A percentile compares a stretch with the other conserved stretches of the same genome.
phyloP scores from a whole-genome alignment of 208 protist species.

The Wallacemonas collosoma region DNA sequence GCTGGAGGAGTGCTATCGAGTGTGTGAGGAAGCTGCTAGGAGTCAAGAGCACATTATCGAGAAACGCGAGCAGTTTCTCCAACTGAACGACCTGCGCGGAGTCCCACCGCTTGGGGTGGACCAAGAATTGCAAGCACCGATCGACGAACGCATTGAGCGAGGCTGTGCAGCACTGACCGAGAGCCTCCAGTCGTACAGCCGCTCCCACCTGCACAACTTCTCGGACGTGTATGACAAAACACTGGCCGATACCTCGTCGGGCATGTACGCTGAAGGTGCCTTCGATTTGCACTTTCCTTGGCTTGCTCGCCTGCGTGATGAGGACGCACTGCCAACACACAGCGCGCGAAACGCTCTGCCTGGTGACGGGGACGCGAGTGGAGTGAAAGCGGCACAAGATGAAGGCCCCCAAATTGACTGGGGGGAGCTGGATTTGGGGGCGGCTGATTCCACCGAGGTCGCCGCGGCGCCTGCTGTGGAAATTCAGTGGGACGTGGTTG shows the following conservation, averaged over 20 bases:
- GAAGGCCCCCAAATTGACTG: conserved; percentile 61
- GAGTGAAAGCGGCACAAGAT: conserved; percentile 8
- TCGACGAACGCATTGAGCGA: conserved; percentile 41
- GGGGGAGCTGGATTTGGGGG: conserved; percentile 40
- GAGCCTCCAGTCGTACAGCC: conserved; percentile 34
- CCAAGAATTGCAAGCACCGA: conserved; percentile 24
- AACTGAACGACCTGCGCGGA: conserved; percentile 38
- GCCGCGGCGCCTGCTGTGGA: conserved; percentile 18
- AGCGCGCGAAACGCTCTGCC: background rate
- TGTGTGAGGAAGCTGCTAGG: conserved; percentile 54
- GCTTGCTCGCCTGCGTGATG: conserved; percentile 39
- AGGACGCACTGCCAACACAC: conserved; percentile 9
- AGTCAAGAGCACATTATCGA: conserved; percentile 32
- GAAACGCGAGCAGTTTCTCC: conserved; percentile 35
- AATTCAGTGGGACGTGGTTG: conserved; percentile 35
- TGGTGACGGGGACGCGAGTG: background rate
- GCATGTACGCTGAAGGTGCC: conserved; percentile 27
- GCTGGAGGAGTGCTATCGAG: conserved; percentile 59
- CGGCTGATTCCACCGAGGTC: conserved; percentile 2
- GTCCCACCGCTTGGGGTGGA: conserved; percentile 11
- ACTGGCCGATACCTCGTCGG: conserved; percentile 30
- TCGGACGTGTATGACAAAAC: conserved; percentile 40
- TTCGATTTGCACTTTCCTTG: conserved; percentile 70
- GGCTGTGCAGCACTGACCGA: conserved; percentile 30
- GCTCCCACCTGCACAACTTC: conserved; percentile 26